Conservation (phyloP, 768 basidiomycete genomes). For the Calocera viscosa region DNA sequence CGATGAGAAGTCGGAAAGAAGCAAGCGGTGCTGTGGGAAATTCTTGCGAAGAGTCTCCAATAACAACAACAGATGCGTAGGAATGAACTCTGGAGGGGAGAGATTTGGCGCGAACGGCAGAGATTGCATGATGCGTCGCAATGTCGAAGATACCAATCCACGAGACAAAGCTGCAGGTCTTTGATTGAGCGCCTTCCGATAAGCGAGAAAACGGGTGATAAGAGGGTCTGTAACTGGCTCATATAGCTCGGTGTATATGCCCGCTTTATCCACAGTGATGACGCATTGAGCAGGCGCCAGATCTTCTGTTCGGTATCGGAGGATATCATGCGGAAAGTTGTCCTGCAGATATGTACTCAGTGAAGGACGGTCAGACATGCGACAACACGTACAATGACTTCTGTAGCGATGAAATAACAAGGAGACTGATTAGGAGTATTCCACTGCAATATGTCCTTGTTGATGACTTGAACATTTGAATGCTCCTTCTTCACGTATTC, state of each 20-base stretch:
- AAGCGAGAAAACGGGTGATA: slow-evolving; percentile 59
- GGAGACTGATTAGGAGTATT: slow-evolving; percentile 58
- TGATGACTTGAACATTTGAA: slow-evolving; percentile 52
- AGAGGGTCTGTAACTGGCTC: slow-evolving; percentile 75
- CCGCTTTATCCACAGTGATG: slow-evolving; percentile 61
- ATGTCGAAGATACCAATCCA: slow-evolving; percentile 40
- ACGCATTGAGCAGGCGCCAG: slow-evolving; percentile 73
- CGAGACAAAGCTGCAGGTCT: slow-evolving; percentile 41
- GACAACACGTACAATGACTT: slow-evolving; percentile 65
- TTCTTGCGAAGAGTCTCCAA: slow-evolving; percentile 65
- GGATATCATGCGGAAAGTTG: slow-evolving; percentile 91
- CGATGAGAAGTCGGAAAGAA: slow-evolving; percentile 84
- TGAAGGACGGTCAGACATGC: neutral
- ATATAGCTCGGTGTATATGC: slow-evolving; percentile 77
- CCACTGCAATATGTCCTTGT: slow-evolving; percentile 83
- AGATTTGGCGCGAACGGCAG: slow-evolving; percentile 89
- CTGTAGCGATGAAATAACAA: slow-evolving; percentile 88
- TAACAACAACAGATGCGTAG: slow-evolving; percentile 78
- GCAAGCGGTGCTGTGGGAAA: slow-evolving; percentile 87
- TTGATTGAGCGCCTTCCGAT: slow-evolving; percentile 49
- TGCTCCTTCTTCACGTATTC: slow-evolving; percentile 50
- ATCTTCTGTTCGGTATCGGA: slow-evolving; percentile 75
- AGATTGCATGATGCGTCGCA: slow-evolving; percentile 52
- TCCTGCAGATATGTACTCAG: slow-evolving; percentile 42
- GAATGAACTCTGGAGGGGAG: slow-evolving; percentile 76